Evolutionary conservation across 1,284 basidiomycete species (phyloP).

Genomic region (Leccinum pachyderme): DNA sequence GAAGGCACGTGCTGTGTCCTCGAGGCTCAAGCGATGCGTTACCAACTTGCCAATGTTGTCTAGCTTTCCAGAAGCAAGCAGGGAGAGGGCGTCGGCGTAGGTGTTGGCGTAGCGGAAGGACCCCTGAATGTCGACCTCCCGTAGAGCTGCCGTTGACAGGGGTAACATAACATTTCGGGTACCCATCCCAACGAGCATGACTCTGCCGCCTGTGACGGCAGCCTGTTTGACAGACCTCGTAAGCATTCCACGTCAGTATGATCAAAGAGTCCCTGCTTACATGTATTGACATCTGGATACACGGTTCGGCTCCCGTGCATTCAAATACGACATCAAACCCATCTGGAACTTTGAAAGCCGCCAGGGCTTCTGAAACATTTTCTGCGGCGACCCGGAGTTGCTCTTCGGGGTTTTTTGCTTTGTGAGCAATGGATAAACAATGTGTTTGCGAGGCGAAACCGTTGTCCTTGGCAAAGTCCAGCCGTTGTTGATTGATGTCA

Average conservation of each 20-base stretch:
- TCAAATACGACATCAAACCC: constrained; percentile 94
- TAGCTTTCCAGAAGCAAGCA: constrained; percentile 69
- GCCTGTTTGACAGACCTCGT: constrained; percentile 45
- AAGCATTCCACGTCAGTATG: constrained; percentile 13
- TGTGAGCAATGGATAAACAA: constrained; percentile 56
- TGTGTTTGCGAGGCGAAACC: constrained; percentile 78
- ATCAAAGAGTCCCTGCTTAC: constrained; percentile 45
- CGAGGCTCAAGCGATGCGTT: constrained; percentile 75
- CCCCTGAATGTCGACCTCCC: constrained; percentile 93
- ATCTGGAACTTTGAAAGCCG: constrained; percentile 59
- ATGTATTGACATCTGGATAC: constrained; percentile 85
- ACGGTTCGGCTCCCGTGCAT: constrained; percentile 91
- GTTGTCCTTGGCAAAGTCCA: constrained; percentile 72
- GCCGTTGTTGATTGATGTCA: constrained; percentile 81
- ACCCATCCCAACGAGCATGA: constrained; percentile 96
- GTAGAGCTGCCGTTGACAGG: constrained; percentile 76
- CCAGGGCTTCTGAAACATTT: constrained; percentile 51
- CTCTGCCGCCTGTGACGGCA: constrained; percentile 81
- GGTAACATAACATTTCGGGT: constrained; percentile 80
- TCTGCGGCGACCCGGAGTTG: constrained; percentile 68
- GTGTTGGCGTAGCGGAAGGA: constrained; percentile 90
- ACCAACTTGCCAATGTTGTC: constrained; percentile 72
- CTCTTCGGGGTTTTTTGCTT: constrained; percentile 56
- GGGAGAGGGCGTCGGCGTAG: constrained; percentile 78
- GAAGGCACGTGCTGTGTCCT: constrained; percentile 71